These are phyloP conservation scores for Termitomyces sp. DNA, from an alignment of 768 basidiomycete species.

Conservation along the genomic window DNA sequence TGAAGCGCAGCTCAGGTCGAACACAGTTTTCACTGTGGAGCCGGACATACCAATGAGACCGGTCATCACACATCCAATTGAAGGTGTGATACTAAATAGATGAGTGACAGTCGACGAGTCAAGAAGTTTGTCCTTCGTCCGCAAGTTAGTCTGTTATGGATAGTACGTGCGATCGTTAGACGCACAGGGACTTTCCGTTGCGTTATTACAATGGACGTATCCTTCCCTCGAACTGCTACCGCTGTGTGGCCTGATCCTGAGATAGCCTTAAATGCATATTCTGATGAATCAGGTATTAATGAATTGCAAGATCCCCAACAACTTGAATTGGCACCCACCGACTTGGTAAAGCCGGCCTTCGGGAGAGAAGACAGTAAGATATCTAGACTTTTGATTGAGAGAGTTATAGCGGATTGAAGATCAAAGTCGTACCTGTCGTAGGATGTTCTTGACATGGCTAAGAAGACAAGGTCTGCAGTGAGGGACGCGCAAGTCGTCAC, in stretches of 20 bases:
- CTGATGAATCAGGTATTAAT: slow-evolving; percentile 37
- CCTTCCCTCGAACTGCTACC: slow-evolving; percentile 88
- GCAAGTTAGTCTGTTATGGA: slow-evolving; percentile 1
- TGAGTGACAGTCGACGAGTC: slow-evolving; percentile 94
- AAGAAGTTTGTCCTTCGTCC: slow-evolving; percentile 87
- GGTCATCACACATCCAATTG: slow-evolving; percentile 97
- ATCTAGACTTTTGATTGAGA: slow-evolving; percentile 44
- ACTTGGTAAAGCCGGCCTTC: slow-evolving; percentile 99
- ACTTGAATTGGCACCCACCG: slow-evolving; percentile 46
- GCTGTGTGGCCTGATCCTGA: slow-evolving; percentile 95
- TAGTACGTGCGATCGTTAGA: slow-evolving; percentile 14
- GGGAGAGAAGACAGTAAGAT: slow-evolving; percentile 95
- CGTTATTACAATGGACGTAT: slow-evolving; percentile 93
- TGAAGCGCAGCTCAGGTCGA: background rate
- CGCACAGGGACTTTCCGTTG: slow-evolving; percentile 97
- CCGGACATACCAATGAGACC: slow-evolving; percentile 79
- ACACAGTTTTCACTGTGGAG: background rate
- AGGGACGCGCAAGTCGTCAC: slow-evolving; percentile 59
- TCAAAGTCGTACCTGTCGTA: slow-evolving; percentile 69
- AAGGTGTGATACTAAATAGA: slow-evolving; percentile 92
- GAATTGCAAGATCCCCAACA: slow-evolving; percentile 6
- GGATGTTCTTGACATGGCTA: slow-evolving; percentile 87
- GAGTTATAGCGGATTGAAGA: background rate
- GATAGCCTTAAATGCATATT: slow-evolving; percentile 99
- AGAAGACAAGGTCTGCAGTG: slow-evolving; percentile 17